Evolutionary conservation across 345 rosid genomes (phyloP), one percentile per base, ranked within the genome.

Genomic region (Brassica nigra): DNA sequence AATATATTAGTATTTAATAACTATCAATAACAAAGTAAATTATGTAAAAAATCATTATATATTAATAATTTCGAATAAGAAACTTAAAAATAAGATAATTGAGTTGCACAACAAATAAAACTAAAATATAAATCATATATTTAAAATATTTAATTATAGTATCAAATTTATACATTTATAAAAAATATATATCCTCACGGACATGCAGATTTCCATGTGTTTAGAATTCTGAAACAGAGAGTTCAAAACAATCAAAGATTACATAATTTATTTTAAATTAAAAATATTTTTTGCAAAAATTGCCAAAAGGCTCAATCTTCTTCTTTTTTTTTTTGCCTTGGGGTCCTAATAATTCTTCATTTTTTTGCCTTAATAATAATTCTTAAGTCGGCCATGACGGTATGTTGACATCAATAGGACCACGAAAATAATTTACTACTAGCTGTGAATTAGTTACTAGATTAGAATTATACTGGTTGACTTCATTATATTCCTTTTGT

Each of bases 401-500:
- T 9, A 71, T 78, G 18, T 18, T 18, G 58, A 78, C 81, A 78
- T 54, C 18, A 30, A 31, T 31, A 62, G 62, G 66, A 72, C 28
- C 68, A 66, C n/a, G 23, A 4, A 1, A 66, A 9, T 6, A 31
- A 70, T 28, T 64, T 71, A 70, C 82, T 58, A 73, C 27, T 67
- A 73, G 74, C 66, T 69, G 63, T 79, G 68, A 71, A 42, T 30
- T 64, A 66, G 33, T 31, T 73, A 66, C 68, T 8, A 62, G 68
- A 42, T 73, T 6, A 6, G 28, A 39, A 9, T 44, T 58, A 31
- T 59, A 42, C 14, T 55, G 23, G 14, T 66, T 66, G 59, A 79
- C 39, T 77, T 70, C 39, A 36, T 1, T 36, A 36, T 36, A 1
- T 36, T 34, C 18, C 18, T 36, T 36, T 36, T 36, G 39, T 8